Base-by-base conservation (phyloP, 495 filamentous ascomycete genomes). In the Xylaria longipes region DNA sequence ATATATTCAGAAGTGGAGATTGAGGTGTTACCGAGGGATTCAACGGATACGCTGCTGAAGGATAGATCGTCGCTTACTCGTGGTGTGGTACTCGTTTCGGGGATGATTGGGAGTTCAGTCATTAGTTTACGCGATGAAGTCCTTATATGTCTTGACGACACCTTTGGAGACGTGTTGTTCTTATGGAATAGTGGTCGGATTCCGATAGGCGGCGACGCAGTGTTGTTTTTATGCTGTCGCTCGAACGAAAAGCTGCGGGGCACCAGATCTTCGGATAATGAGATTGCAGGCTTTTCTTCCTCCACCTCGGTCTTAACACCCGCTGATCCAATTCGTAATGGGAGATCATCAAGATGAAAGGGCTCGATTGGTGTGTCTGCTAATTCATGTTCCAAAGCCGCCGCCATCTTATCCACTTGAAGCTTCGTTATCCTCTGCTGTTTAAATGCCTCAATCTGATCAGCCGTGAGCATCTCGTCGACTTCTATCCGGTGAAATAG, bases 381-480 rank as follows among this genome's bases (percentile, higher is more conserved):
- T 8, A 50, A 48, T 54, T 80, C 78, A 5, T 75, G 68, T 33
- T 79, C 74, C 29, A 76, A n/a, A 20, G 77, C 75, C 45, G 77
- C 79, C 20, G 71, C 73, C 46, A 71, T 75, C 46, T 70, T 72
- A 11, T 75, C 69, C n/a, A 73, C 70, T 68, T 75, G 66, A 71
- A 71, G 65, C 61, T 63, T 74, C 63, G 74, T 80, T 69, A 80
- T 75, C 58, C 81, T 72, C 71, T 79, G 80, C 73, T 77, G 74
- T 22, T 77, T 77, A 33, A 75, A 78, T 31, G 66, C 76, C 68
- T 80, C 72, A 7, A 85, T 81, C 65, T 85, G 82, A 33, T 77
- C 74, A 50, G 84, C 77, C 15, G 80, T 84, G 70, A 87, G 81
- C 83, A 87, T 86, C 77, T 88, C 85, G 63, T 88, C 84, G 11